Evolutionary conservation across 2,329 filamentous ascomycete genomes (phyloP), one percentile per base, ranked within the genome.

Genomic region (Aspergillus glaucus): DNA sequence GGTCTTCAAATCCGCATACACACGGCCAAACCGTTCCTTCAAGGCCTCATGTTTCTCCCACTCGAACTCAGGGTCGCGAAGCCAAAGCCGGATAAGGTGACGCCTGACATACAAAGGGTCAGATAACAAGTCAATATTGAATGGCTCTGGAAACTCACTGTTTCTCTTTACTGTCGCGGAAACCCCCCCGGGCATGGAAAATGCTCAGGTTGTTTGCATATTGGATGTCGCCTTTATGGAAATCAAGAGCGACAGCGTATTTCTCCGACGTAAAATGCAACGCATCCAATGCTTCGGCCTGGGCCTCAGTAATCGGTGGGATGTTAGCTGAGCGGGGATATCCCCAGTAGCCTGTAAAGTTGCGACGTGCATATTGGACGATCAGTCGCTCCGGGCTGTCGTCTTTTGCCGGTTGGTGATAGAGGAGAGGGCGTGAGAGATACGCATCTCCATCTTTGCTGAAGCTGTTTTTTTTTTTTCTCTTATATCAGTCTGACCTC

Each of bases 341-440:
- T 0, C 65, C 67, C 47, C 64, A 62, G 48, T 70, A 78, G 2
- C 75, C 76, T 0, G 80, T 81, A 54, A 84, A 84, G 22, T 67
- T 70, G 1, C 81, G 74, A 2, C 82, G 75, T 0, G 77, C 79
- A 53, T 84, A 85, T 52, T 85, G 80, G 26, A 85, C 74, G 6
- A 80, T 64, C 1, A 85, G 62, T 1, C 79, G 73, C 56, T 84
- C 76, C 0, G 79, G 77, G 0, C 62, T 59, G 1, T 61, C 63
- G 0, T 55, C 64, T 0, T 70, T 76, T 8, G 73, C 71, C 0
- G 77, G 74, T 43, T 81, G 77, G 57, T 81, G 74, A 62, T 80
- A 78, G 8, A 71, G 54, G 5, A 71, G 57, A 4, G 67, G 67
- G 10, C 79, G 71, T 10, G 39, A 43, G 12, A 42, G 36, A 28